These are phyloP conservation scores for Apiospora phragmitis DNA, from an alignment of 2,329 filamentous ascomycete genomes.

Conservation along the genomic window DNA sequence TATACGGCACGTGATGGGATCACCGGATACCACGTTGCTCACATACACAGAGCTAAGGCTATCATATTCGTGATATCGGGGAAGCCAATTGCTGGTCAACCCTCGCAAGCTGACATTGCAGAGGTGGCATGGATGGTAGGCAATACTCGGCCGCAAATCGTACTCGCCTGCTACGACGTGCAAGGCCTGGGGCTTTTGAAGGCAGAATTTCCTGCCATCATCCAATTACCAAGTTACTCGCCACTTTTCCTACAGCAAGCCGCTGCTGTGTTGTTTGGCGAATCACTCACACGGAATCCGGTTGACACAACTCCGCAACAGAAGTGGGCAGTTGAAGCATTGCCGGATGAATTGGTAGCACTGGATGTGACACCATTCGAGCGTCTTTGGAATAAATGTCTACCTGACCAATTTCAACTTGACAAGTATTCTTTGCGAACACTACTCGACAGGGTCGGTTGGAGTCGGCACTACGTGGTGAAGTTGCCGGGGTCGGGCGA, in stretches of 20 bases:
- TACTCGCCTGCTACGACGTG: slow-evolving; percentile 52
- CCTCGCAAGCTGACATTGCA: slow-evolving; percentile 53
- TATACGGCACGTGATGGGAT: slow-evolving; percentile 66
- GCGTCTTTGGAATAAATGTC: slow-evolving; percentile 47
- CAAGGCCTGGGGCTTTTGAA: slow-evolving; percentile 39
- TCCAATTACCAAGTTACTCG: slow-evolving; percentile 51
- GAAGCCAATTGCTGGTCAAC: slow-evolving; percentile 45
- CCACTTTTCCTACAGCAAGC: slow-evolving; percentile 48
- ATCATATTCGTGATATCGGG: slow-evolving; percentile 63
- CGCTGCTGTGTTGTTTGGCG: slow-evolving; percentile 53
- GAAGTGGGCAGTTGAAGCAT: slow-evolving; percentile 44
- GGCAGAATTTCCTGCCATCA: slow-evolving; percentile 50
- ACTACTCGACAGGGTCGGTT: slow-evolving; percentile 55
- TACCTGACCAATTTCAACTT: slow-evolving; percentile 49
- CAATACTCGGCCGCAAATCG: slow-evolving; percentile 50
- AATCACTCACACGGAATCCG: slow-evolving; percentile 22
- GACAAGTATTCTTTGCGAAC: slow-evolving; percentile 41
- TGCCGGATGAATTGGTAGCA: slow-evolving; percentile 39
- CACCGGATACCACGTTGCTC: slow-evolving; percentile 62
- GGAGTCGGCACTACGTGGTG: slow-evolving; percentile 58
- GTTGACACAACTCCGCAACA: slow-evolving; percentile 30
- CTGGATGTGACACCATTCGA: slow-evolving; percentile 38
- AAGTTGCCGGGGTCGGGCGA: slow-evolving; percentile 44
- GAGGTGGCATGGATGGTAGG: slow-evolving; percentile 44
- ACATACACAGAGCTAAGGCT: slow-evolving; percentile 59